Base-by-base conservation (phyloP, 2,329 filamentous ascomycete species). In the Penicillium sp. region DNA sequence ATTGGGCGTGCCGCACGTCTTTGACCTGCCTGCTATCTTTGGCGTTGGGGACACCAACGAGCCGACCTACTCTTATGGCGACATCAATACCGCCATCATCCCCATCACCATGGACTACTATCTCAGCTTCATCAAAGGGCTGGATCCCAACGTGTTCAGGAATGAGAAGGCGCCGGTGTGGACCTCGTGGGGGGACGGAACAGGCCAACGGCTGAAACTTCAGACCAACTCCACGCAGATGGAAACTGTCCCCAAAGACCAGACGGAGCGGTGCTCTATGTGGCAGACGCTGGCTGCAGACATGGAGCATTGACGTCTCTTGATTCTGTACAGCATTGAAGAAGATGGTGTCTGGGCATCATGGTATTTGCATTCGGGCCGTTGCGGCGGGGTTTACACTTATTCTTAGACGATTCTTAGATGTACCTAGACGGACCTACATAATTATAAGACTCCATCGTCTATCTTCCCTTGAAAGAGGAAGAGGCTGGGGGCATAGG, bases 1-100 rank as follows among this genome's bases (percentile, higher is more conserved):
- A 0, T 42, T 64, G 17, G 68, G 68, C 1, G 65, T 68, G 2
- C 60, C 63, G 1, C 68, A 71, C 45, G 58, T 61, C 1, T 62
- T 60, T 5, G 58, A 60, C 33, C 39, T 54, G 3, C 45, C 51
- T 4, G 59, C 59, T 1, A 58, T 62, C 9, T 60, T 60, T 14
- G 58, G 59, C 0, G 26, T 50, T 1, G 47, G 34, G 2, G 33
- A 43, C n/a, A 48, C 45, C 2, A 52, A 47, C 8, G 16, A 37
- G 18, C 38, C 51, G 2, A 39, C 47, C 1, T 39, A 45, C n/a
- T 51, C 51, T 4, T 53, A 47, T 49, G 33, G 69, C 69, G 47
- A 49, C 62, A 59, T 58, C 14, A 55, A 58, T 20, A 34, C 47
- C 8, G 28, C 37, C 0, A 58, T 58, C 5, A 41, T 57, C 4